These are phyloP conservation scores for Escovopsis sp. DNA, from an alignment of 2,329 filamentous ascomycete species.

Conservation along the genomic window DNA sequence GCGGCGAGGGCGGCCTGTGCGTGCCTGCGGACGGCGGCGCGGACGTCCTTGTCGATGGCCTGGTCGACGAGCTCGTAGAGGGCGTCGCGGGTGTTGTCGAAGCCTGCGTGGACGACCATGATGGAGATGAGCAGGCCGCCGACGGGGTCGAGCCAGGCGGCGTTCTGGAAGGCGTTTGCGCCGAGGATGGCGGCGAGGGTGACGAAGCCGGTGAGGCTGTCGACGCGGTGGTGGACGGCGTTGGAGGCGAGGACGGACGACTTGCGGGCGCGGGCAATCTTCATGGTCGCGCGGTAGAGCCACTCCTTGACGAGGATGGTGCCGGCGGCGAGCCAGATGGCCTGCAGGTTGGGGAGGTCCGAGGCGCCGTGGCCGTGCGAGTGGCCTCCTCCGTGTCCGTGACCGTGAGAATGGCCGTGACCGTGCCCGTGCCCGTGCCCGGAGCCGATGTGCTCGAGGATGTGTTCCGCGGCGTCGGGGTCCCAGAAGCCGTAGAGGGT, in stretches of 20 bases:
- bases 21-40: constrained; percentile 53
- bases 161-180: constrained; percentile 72
- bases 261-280: constrained; percentile 84
- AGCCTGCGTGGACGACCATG: constrained; percentile 84
- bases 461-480: constrained; percentile 51
- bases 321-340: constrained; percentile 82
- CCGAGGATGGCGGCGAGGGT: constrained; percentile 80
- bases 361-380: constrained; percentile 8
- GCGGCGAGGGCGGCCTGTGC: constrained; percentile 42
- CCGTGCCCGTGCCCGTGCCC: constrained; percentile 51
- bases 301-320: constrained; percentile 92
- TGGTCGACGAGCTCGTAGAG: constrained; percentile 85
- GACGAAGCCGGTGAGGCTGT: constrained; percentile 89
- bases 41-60: constrained; percentile 73
- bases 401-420: constrained; percentile 24
- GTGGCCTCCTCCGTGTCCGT: no score
- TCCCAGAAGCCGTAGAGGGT: constrained; percentile 60
- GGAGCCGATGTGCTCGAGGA: constrained; percentile 35
- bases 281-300: constrained; percentile 94
- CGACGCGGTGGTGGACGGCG: constrained; percentile 88
- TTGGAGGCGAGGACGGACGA: constrained; percentile 94
- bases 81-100: constrained; percentile 68
- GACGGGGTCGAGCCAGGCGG: constrained; percentile 86
- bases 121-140: constrained; percentile 84
- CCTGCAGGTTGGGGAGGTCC: constrained; percentile 69